Evolutionary conservation across 345 rosid species (phyloP), one percentile per base, ranked within the genome.

Genomic region (Kernera saxatilis): DNA sequence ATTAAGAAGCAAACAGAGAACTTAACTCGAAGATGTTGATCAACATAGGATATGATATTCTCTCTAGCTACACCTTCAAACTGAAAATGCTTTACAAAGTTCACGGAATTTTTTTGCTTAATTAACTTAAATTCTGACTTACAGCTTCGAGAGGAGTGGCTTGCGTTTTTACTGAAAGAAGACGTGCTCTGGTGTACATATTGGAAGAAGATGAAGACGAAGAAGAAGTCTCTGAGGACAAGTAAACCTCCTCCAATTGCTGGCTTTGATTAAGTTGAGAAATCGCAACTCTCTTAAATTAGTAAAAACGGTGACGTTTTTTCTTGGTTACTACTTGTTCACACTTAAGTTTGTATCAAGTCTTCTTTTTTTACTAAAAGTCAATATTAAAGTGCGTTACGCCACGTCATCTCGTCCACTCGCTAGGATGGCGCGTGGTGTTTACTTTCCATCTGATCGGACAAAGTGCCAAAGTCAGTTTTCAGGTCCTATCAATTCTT

Each of bases 121-220:
- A 14, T 23, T 7, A 12, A 23, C 6, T 33, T 29, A 57, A 57
- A 21, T 56, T 8, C 3, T 2, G n/a, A n/a, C n/a, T 56, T 3
- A 78, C 87, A 85, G 98, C 87, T 56, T 78, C 92, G 8, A 83
- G 92, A 75, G 96, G 94, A 1, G 86, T 86, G 14, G 85, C 94
- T 61, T 92, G 94, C 50, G 84, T 80, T 22, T 92, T 86, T 35
- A 89, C 84, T 69, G 83, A 86, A 15, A 84, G 84, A 79, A 90
- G 86, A 79, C 85, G 86, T 4, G 92, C 94, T 10, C 64, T 85
- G 76, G 90, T 86, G 35, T 83, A 86, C 68, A 86, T 83, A 56
- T 63, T 89, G 62, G 88, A 89, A 17, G 90, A 90, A 82, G 91
- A 92, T 48, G 93, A 92, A 77, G 91, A 87, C 49, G 87, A 84